A percentile compares a stretch with the other conserved stretches of the same genome.
Conservation (phyloP, 2,329 filamentous ascomycete species). For the Neonectria neomacrospora region DNA sequence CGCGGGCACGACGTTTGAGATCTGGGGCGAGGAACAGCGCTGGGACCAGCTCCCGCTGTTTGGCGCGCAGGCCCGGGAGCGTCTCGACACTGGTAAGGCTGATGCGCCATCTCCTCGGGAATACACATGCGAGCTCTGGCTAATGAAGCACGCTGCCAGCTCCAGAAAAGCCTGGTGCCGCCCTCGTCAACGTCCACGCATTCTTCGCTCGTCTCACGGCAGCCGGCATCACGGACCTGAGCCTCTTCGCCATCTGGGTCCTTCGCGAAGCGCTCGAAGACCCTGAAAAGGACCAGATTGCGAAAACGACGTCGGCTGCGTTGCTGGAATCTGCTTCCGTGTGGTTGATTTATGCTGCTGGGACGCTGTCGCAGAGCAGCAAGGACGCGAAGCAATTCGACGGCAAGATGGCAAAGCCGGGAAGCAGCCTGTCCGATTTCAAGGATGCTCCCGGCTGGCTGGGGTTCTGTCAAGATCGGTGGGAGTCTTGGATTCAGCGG, state of each 20-base stretch:
- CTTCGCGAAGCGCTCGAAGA: conserved; percentile 35
- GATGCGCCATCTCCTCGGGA: not conserved
- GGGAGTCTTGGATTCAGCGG: conserved; percentile 26
- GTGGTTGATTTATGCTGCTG: conserved; percentile 32
- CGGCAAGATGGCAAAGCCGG: conserved; percentile 31
- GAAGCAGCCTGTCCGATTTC: conserved; percentile 15
- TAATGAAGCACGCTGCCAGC: conserved; percentile 17
- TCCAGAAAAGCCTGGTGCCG: conserved; percentile 23
- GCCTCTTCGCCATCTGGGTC: conserved; percentile 34
- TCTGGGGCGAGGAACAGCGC: conserved; percentile 33
- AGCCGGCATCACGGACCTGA: conserved; percentile 26
- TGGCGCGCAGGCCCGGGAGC: conserved; percentile 29
- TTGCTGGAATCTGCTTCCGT: conserved; percentile 21
- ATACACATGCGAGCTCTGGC: not conserved
- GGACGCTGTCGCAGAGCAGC: not conserved
- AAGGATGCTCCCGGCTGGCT: conserved; percentile 28
- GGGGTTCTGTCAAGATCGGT: conserved; percentile 30
- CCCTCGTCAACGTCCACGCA: conserved; percentile 28
- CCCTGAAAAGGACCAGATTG: conserved; percentile 24
- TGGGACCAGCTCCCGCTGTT: conserved; percentile 38
- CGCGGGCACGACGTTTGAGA: conserved; percentile 24
- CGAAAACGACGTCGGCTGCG: not conserved
- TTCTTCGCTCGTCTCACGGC: conserved; percentile 34
- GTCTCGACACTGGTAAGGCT: conserved; percentile 31
- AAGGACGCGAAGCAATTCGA: conserved; percentile 34